A percentile compares a stretch with the other conserved stretches of the same genome.
These are phyloP conservation scores for Gonapodya sp. DNA, from an alignment of 192 early-diverging fungal species.

Conservation along the genomic window DNA sequence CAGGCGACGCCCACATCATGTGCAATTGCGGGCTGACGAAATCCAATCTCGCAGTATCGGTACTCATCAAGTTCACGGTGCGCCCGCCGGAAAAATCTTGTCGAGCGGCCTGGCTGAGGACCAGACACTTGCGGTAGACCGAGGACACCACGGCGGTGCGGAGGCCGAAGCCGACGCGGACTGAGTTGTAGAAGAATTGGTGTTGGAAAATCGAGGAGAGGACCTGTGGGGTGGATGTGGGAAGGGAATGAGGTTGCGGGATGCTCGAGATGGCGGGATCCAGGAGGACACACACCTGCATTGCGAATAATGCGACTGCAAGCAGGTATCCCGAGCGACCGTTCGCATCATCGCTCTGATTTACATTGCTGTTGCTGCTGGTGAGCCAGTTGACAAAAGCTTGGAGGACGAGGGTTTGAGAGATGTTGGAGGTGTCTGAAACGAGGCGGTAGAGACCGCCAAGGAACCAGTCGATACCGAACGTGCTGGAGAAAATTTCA, in stretches of 20 bases:
- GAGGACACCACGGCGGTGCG: conserved; percentile 31
- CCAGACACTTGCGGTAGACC: conserved; percentile 39
- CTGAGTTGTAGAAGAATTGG: conserved; percentile 34
- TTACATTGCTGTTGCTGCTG: background rate
- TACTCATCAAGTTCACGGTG: conserved; percentile 33
- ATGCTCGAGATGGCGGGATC: background rate
- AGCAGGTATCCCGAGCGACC: background rate
- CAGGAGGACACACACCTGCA: background rate
- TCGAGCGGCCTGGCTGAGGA: conserved; percentile 34
- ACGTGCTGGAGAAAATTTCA: background rate
- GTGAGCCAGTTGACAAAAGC: background rate
- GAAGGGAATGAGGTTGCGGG: background rate
- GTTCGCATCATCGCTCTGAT: too few relatives aligned
- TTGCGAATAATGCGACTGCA: background rate
- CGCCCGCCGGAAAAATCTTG: conserved; percentile 24
- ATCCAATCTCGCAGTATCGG: conserved; percentile 13
- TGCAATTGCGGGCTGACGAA: conserved; percentile 22
- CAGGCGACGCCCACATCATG: conserved; percentile 33
- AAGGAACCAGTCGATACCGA: background rate
- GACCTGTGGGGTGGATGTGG: conserved; percentile 15
- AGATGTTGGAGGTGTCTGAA: background rate
- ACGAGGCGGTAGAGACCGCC: background rate
- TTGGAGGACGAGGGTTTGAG: background rate
- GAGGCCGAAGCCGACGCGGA: conserved; percentile 27
- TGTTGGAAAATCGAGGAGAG: conserved; percentile 24